phyloP scores from a whole-genome alignment of 495 filamentous ascomycete species.

The Massariosphaeria phaeospora region DNA sequence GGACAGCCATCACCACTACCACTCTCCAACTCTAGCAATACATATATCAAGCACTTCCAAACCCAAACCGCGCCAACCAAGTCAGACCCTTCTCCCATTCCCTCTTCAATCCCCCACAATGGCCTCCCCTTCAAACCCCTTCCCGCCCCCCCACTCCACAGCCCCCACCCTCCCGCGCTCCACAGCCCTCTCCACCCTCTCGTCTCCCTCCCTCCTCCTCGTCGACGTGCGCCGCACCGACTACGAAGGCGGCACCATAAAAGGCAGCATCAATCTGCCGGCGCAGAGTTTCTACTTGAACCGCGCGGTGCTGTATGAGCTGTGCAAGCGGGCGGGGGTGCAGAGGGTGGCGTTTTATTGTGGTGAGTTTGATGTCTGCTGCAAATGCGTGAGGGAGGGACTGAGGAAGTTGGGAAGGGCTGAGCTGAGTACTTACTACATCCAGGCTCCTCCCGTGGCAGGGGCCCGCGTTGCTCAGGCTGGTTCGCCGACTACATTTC shows the following conservation, averaged over 20 bases:
- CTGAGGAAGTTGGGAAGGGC: too few relatives aligned
- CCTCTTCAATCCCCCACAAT: too few relatives aligned
- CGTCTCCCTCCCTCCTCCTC: conserved; percentile 31
- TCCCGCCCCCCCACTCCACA: conserved; percentile 19
- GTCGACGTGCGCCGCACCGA: conserved; percentile 41
- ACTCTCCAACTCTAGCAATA: too few relatives aligned
- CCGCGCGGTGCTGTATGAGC: conserved; percentile 38
- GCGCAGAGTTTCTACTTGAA: conserved; percentile 49
- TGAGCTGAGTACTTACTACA: conserved; percentile 12
- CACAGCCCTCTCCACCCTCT: conserved; percentile 9
- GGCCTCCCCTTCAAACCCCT: conserved; percentile 9
- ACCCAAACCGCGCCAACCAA: too few relatives aligned
- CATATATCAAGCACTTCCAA: too few relatives aligned
- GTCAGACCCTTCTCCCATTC: too few relatives aligned
- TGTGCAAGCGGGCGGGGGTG: conserved; percentile 45
- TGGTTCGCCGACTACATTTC: conserved; percentile 48
- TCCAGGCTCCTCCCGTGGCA: conserved; percentile 44
- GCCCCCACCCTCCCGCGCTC: conserved; percentile 27
- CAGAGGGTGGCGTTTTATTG: conserved; percentile 49
- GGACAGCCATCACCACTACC: too few relatives aligned
- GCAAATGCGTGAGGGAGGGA: too few relatives aligned
- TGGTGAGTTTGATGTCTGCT: too few relatives aligned
- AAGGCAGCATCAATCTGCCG: conserved; percentile 47
- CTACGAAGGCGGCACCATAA: conserved; percentile 46
- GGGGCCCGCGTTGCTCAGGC: conserved; percentile 46